These are phyloP conservation scores for Thelephora terrestris DNA, from an alignment of 1,284 basidiomycete species.

Conservation along the genomic window DNA sequence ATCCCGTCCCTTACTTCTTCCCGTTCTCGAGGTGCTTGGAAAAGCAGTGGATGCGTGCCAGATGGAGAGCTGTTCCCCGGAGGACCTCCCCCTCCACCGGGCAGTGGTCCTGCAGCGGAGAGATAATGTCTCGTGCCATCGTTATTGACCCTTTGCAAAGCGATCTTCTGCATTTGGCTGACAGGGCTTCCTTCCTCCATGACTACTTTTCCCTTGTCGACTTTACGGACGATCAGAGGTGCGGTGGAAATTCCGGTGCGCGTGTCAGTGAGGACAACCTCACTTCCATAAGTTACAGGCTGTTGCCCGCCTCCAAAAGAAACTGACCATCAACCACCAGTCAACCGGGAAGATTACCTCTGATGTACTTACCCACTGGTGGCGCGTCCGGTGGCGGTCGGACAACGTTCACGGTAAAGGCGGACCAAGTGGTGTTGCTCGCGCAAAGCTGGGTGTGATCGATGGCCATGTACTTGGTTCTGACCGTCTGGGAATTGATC, in stretches of 20 bases:
- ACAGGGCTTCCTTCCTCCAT: conserved; percentile 82
- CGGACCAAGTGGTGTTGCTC: conserved; percentile 83
- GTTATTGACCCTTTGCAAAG: conserved; percentile 73
- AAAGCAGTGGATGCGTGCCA: conserved; percentile 72
- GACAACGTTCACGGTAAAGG: conserved; percentile 85
- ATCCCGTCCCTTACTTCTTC: conserved; percentile 69
- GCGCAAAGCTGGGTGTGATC: conserved; percentile 78
- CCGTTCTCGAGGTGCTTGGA: conserved; percentile 62
- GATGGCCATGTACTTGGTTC: conserved; percentile 94
- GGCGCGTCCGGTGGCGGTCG: conserved; percentile 50
- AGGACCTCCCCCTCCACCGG: conserved; percentile 59
- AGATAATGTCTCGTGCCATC: conserved; percentile 75
- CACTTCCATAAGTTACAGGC: conserved; percentile 86
- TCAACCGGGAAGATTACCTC: conserved; percentile 19
- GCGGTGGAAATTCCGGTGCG: conserved; percentile 78
- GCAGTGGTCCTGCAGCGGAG: conserved; percentile 74
- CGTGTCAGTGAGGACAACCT: conserved; percentile 78
- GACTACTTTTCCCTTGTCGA: conserved; percentile 82
- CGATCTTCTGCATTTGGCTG: conserved; percentile 95
- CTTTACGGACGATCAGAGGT: conserved; percentile 84
- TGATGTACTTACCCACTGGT: conserved; percentile 43
- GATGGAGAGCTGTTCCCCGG: conserved; percentile 38
- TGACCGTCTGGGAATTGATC: conserved; percentile 93
- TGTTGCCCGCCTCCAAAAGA: conserved; percentile 46
- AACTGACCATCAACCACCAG: conserved; percentile 20